A percentile compares a stretch with the other conserved stretches of the same genome.
Evolutionary conservation across 2,329 filamentous ascomycete species (phyloP).

Genomic region (Fusarium drepaniforme): DNA sequence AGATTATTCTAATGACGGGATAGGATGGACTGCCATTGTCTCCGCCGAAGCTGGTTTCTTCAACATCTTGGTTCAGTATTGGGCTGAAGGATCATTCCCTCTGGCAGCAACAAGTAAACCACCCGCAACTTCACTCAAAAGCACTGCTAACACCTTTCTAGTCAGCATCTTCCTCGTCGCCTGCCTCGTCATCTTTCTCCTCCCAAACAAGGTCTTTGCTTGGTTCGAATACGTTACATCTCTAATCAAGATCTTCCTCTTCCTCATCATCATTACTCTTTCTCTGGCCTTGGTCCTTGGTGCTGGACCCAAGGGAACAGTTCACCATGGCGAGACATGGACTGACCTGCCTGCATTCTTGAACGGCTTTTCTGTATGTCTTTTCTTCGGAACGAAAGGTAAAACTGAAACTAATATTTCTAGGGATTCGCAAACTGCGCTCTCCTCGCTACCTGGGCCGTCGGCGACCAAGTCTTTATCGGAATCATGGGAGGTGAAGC

Average conservation of each 20-base stretch:
- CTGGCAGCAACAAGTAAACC: constrained; percentile 14
- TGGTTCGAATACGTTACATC: constrained; percentile 36
- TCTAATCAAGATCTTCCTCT: constrained; percentile 31
- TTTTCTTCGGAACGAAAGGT: too few species aligned
- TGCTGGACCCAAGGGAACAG: constrained; percentile 19
- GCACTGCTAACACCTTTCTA: not conserved
- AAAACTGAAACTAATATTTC: accelerated
- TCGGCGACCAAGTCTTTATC: constrained; percentile 39
- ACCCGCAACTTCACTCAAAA: too few species aligned
- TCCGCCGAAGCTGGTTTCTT: constrained; percentile 33
- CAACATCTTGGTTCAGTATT: constrained; percentile 21
- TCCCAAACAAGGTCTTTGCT: constrained; percentile 29
- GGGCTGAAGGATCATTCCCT: constrained; percentile 25
- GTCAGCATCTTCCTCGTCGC: constrained; percentile 24
- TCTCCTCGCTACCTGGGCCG: constrained; percentile 35
- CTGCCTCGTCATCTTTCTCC: constrained; percentile 26
- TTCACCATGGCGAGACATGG: constrained; percentile 25
- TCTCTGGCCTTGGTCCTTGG: constrained; percentile 24
- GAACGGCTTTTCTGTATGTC: constrained; percentile 31
- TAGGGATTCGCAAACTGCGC: constrained; percentile 38
- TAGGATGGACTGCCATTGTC: constrained; percentile 35
- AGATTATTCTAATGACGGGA: not conserved
- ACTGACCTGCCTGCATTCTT: constrained; percentile 10
- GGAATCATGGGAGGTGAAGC: constrained; percentile 41
- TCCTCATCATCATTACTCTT: constrained; percentile 28